Conservation (phyloP, 2,329 filamentous ascomycete species). For the Aspergillus sp. region DNA sequence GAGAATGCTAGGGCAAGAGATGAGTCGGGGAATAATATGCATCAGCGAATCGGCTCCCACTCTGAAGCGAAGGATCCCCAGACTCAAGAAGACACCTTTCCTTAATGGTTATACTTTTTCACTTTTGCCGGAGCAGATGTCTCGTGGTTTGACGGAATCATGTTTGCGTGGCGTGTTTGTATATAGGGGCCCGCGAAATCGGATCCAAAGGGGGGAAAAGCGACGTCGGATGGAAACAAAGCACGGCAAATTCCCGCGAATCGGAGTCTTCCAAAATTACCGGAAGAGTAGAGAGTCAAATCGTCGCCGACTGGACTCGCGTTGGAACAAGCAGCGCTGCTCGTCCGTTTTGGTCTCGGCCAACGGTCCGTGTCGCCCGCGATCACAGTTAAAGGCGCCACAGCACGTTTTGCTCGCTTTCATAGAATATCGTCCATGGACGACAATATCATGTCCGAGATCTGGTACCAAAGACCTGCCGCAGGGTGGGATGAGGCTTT, state of each 20-base stretch:
- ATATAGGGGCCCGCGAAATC: not conserved
- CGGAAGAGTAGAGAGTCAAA: not conserved
- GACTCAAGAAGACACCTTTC: slow-evolving; percentile 1
- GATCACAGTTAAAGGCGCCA: not conserved
- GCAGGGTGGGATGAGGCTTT: slow-evolving; percentile 42
- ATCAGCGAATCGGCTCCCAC: slow-evolving; percentile 4
- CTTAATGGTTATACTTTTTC: not conserved
- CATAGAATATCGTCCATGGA: not conserved
- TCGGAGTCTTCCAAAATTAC: not conserved
- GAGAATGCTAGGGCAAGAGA: not conserved
- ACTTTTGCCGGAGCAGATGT: slow-evolving; percentile 3
- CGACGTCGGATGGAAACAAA: not conserved
- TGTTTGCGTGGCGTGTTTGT: not conserved
- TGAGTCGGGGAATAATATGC: slow-evolving; percentile 6
- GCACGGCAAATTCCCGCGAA: slow-evolving; percentile 10
- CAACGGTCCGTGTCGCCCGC: slow-evolving; percentile 4
- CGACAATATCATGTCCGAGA: slow-evolving; percentile 26
- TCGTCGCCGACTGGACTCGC: not conserved
- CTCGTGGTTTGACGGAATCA: not conserved
- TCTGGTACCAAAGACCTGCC: slow-evolving; percentile 32
- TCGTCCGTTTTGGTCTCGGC: slow-evolving; percentile 7
- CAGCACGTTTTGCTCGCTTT: not conserved
- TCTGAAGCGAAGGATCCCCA: not conserved
- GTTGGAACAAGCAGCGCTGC: not conserved
- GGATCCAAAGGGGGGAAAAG: not conserved